Conservation (phyloP, 495 filamentous ascomycete species). For the Penicillium roqueforti region DNA sequence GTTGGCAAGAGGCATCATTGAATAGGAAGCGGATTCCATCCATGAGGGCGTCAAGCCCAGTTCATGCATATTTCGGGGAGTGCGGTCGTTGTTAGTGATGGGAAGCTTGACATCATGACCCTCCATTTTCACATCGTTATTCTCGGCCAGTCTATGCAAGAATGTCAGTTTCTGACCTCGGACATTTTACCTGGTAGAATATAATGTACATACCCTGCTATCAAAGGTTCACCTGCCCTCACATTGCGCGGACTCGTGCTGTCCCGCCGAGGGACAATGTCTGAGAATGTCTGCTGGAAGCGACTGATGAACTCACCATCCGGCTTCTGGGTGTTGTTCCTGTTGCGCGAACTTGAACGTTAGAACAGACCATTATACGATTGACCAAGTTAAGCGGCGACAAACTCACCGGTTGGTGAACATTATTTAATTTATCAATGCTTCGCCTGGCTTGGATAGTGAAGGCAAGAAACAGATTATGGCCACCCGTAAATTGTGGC, state of each 20-base stretch:
- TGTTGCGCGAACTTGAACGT: slow-evolving; percentile 27
- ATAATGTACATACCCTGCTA: slow-evolving; percentile 26
- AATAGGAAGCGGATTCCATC: slow-evolving; percentile 78
- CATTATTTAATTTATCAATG: slow-evolving; percentile 13
- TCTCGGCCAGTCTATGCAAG: slow-evolving; percentile 7
- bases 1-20: slow-evolving; percentile 70
- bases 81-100: slow-evolving; percentile 55
- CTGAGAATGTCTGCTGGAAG: slow-evolving; percentile 77
- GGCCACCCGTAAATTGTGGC: not conserved
- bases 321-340: slow-evolving; percentile 83
- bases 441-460: not conserved
- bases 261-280: slow-evolving; percentile 45
- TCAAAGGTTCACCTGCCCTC: slow-evolving; percentile 14
- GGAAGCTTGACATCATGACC: slow-evolving; percentile 60
- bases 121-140: slow-evolving; percentile 35
- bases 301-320: slow-evolving; percentile 75
- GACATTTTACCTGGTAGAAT: not conserved
- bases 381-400: not conserved
- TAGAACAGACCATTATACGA: not conserved
- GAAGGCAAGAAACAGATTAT: not conserved
- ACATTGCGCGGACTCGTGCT: slow-evolving; percentile 2
- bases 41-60: slow-evolving; percentile 85
- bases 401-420: slow-evolving; percentile 23
- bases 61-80: slow-evolving; percentile 70
- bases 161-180: slow-evolving; percentile 4